Evolutionary conservation across 2,329 filamentous ascomycete genomes (phyloP).

Genomic region (Diaporthe eres): DNA sequence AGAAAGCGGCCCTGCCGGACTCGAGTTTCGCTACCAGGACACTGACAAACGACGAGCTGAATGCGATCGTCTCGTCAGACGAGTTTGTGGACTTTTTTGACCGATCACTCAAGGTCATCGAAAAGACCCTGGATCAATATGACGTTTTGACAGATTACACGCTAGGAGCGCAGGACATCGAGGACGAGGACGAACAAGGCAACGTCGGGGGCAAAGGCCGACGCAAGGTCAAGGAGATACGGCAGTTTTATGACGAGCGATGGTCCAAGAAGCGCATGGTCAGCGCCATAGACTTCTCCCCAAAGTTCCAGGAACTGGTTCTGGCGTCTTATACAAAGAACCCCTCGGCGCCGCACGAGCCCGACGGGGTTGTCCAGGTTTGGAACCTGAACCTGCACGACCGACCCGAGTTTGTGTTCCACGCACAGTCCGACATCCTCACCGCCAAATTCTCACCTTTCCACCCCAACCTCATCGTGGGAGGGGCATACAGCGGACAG

Average conservation of each 20-base stretch:
- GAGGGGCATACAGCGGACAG: slow-evolving; percentile 96
- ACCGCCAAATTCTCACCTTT: slow-evolving; percentile 99
- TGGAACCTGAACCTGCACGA: slow-evolving; percentile 98
- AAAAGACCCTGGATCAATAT: slow-evolving; percentile 94
- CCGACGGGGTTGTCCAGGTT: slow-evolving; percentile 92
- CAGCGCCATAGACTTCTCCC: slow-evolving; percentile 94
- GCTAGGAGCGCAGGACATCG: slow-evolving; percentile 79
- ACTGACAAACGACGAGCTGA: slow-evolving; percentile 86
- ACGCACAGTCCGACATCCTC: slow-evolving; percentile 94
- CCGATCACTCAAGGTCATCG: slow-evolving; percentile 95
- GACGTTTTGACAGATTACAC: slow-evolving; percentile 97
- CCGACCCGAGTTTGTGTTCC: slow-evolving; percentile 95
- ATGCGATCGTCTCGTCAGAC: slow-evolving; percentile 90
- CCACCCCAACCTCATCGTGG: slow-evolving; percentile 95
- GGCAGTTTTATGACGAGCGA: slow-evolving; percentile 93
- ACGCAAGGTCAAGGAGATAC: slow-evolving; percentile 85
- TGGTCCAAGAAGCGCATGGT: slow-evolving; percentile 99
- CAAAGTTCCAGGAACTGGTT: slow-evolving; percentile 93
- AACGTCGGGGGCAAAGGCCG: slow-evolving; percentile 79
- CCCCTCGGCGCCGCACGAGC: slow-evolving; percentile 92
- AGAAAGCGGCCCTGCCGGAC: slow-evolving; percentile 57
- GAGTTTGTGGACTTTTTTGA: slow-evolving; percentile 98
- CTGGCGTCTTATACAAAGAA: slow-evolving; percentile 98
- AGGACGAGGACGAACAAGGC: slow-evolving; percentile 88
- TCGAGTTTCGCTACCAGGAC: slow-evolving; percentile 83